These are phyloP conservation scores for Hanseniaspora pseudoguilliermondii DNA, from an alignment of 805 yeast genomes.

Conservation along the genomic window DNA sequence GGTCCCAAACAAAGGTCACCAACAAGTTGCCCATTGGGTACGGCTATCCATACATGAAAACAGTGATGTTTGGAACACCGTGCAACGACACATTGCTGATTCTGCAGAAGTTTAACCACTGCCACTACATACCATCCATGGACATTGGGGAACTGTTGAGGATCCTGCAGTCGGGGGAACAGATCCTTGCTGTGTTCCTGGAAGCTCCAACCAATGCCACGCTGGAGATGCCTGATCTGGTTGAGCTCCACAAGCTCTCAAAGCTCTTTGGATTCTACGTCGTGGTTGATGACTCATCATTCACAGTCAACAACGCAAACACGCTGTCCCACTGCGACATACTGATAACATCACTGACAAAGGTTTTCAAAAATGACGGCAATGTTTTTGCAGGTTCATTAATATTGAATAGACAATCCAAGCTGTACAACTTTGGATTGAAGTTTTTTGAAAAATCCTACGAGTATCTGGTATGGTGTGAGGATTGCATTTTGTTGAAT, in stretches of 20 bases:
- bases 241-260: slow-evolving; percentile 50
- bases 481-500: slow-evolving; percentile 85
- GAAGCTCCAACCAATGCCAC: slow-evolving; percentile 96
- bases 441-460: slow-evolving; percentile 43
- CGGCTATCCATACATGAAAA: slow-evolving; percentile 34
- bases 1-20: slow-evolving; percentile 3
- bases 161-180: slow-evolving; percentile 48
- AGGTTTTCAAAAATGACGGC: slow-evolving; percentile 86
- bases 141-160: slow-evolving; percentile 50
- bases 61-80: slow-evolving; percentile 93
- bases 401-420: slow-evolving; percentile 58
- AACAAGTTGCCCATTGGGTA: slow-evolving; percentile 18
- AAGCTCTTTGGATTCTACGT: slow-evolving; percentile 61
- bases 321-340: slow-evolving; percentile 76
- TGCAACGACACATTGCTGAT: slow-evolving; percentile 86
- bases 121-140: slow-evolving; percentile 60
- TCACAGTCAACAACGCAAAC: slow-evolving; percentile 75
- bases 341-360: slow-evolving; percentile 75
- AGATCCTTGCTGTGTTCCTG: slow-evolving; percentile 66
- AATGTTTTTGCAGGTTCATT: slow-evolving; percentile 92
- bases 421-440: slow-evolving; percentile 34
- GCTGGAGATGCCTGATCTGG: slow-evolving; percentile 68
- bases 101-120: slow-evolving; percentile 83
- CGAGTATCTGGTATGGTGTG: slow-evolving; percentile 78
- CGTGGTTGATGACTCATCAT: slow-evolving; percentile 88